Percentiles rank a stretch among this genome's conserved stretches.
Conservation (phyloP, 108 stramenopile genomes). For the Cyclotella baltica region DNA sequence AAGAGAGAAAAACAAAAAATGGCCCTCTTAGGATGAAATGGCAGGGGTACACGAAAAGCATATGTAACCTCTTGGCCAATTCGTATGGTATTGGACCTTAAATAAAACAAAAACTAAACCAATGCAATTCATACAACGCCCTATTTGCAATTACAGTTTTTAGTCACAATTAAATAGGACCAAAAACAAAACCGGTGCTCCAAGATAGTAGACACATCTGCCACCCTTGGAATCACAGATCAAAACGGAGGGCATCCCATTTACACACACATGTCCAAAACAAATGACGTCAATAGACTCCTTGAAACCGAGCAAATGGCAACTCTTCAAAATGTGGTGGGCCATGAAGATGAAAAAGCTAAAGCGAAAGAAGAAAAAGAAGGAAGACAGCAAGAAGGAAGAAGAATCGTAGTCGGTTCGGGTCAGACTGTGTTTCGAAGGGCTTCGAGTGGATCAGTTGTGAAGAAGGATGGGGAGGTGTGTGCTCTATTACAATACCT, state of each 20-base stretch:
- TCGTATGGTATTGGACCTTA: neutral
- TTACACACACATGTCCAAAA: no score
- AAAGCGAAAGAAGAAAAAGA: neutral
- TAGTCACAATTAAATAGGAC: neutral
- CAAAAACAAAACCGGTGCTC: neutral
- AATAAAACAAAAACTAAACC: neutral
- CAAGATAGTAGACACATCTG: no score
- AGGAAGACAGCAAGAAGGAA: neutral
- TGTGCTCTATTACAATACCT: neutral
- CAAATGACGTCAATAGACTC: neutral
- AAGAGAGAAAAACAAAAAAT: no score
- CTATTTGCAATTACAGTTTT: neutral
- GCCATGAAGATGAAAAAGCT: neutral
- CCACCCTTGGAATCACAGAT: no score
- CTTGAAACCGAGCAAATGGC: neutral
- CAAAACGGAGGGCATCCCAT: no score
- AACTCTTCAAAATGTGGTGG: slow-evolving; percentile 1
- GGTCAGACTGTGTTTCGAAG: neutral
- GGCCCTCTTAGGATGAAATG: no score
- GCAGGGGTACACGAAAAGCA: no score
- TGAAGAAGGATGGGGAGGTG: neutral
- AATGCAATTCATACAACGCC: neutral
- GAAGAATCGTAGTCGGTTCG: no score
- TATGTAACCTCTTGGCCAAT: no score
- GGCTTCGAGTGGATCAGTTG: slow-evolving; percentile 1